Conservation (phyloP, 2,329 filamentous ascomycete species). For the Sporothrix curviconia region DNA sequence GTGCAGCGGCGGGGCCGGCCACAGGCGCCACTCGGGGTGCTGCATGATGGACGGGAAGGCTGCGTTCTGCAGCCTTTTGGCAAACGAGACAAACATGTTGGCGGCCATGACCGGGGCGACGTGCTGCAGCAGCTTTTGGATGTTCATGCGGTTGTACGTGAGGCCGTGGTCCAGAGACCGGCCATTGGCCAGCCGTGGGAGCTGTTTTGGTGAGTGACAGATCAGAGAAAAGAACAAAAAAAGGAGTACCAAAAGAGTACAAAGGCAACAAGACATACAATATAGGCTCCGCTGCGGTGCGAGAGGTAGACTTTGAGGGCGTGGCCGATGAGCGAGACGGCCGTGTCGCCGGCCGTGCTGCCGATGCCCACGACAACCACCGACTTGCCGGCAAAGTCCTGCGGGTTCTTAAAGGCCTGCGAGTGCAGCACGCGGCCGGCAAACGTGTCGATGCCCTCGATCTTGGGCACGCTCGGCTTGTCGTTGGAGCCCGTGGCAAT, state of each 20-base stretch:
- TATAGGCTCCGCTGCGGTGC: neutral
- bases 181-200: neutral
- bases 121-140: conserved; percentile 22
- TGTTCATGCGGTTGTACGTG: neutral
- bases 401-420: neutral
- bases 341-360: neutral
- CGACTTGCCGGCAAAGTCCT: neutral
- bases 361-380: neutral
- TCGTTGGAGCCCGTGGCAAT: neutral
- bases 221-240: too few relatives aligned
- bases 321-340: neutral
- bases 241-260: too few relatives aligned
- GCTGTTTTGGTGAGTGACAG: too few relatives aligned
- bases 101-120: conserved; percentile 2
- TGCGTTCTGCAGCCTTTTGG: neutral
- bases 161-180: conserved; percentile 7
- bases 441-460: neutral
- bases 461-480: neutral
- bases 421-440: neutral
- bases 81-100: neutral
- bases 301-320: neutral
- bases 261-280: too few relatives aligned
- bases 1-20: neutral
- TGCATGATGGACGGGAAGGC: neutral
- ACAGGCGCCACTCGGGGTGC: neutral